These are phyloP conservation scores for Colletotrichum costaricense DNA, from an alignment of 2,329 filamentous ascomycete species.

Conservation along the genomic window DNA sequence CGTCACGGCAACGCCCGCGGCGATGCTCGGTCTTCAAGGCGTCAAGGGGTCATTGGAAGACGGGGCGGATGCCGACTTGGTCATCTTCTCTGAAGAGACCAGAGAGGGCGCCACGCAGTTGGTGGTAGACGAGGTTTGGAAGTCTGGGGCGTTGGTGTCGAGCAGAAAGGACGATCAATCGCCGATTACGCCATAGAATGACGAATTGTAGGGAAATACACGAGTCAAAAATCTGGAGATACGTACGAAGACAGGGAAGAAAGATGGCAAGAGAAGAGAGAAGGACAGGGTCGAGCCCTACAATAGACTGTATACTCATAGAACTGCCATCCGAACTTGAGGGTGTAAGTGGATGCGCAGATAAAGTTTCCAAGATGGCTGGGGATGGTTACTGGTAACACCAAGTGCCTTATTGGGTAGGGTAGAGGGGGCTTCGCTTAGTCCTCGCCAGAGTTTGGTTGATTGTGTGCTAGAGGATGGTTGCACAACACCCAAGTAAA, in stretches of 20 bases:
- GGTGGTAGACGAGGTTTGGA: conserved; percentile 82
- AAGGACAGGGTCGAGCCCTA: background rate
- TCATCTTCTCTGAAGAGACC: conserved; percentile 71
- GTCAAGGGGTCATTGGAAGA: conserved; percentile 74
- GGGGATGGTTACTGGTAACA: background rate
- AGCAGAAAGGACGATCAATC: conserved; percentile 36
- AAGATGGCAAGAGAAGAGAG: background rate
- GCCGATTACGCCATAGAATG: conserved; percentile 16
- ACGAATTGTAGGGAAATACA: background rate
- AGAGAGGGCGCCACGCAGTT: conserved; percentile 61
- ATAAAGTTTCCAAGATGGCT: background rate
- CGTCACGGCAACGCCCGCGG: conserved; percentile 81
- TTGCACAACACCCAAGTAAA: background rate
- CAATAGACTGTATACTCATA: conserved; percentile 11
- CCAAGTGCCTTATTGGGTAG: too few relatives aligned
- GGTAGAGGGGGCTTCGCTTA: background rate
- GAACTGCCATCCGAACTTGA: conserved; percentile 7
- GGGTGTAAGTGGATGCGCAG: conserved; percentile 3
- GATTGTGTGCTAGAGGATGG: background rate
- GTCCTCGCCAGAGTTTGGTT: background rate
- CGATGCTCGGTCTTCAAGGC: conserved; percentile 76
- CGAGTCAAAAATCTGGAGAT: background rate
- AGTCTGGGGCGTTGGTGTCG: conserved; percentile 72
- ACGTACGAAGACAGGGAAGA: background rate
- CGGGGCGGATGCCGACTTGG: conserved; percentile 76